phyloP scores from a whole-genome alignment of 768 basidiomycete species.

The Phaeolepiota aurea region DNA sequence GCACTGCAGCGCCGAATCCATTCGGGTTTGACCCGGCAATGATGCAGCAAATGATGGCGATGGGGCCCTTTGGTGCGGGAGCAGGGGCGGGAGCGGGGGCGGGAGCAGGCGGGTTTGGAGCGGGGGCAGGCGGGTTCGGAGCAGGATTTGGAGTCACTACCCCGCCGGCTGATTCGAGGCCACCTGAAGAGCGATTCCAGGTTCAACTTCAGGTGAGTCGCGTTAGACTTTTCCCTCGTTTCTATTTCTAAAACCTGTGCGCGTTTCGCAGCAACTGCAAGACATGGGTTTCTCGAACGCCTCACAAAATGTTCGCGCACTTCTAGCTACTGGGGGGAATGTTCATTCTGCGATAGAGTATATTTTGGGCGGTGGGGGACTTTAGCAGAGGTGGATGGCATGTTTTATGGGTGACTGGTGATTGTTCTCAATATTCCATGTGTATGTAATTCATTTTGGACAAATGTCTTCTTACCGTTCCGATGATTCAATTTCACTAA shows the following conservation, averaged over 20 bases:
- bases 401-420: no score
- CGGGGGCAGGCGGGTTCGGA: no score
- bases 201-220: conserved; percentile 65
- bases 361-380: conserved; percentile 74
- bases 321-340: conserved; percentile 89
- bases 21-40: conserved; percentile 31
- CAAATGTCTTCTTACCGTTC: no score
- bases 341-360: conserved; percentile 91
- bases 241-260: no score
- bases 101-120: conserved; percentile 16
- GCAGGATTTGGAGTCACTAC: conserved; percentile 23
- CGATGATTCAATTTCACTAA: no score
- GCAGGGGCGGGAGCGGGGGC: conserved; percentile 10
- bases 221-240: background rate
- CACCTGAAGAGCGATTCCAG: conserved; percentile 91
- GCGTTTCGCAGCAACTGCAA: conserved; percentile 71
- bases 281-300: conserved; percentile 95
- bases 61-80: conserved; percentile 20
- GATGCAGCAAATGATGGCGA: conserved; percentile 35
- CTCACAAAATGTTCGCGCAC: conserved; percentile 80
- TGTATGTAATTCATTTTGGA: no score
- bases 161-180: conserved; percentile 57
- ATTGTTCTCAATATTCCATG: no score
- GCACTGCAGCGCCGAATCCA: conserved; percentile 19
- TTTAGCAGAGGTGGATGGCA: no score